Base-by-base conservation (phyloP, 73 alveolate species). In the Symbiodinium natans region DNA sequence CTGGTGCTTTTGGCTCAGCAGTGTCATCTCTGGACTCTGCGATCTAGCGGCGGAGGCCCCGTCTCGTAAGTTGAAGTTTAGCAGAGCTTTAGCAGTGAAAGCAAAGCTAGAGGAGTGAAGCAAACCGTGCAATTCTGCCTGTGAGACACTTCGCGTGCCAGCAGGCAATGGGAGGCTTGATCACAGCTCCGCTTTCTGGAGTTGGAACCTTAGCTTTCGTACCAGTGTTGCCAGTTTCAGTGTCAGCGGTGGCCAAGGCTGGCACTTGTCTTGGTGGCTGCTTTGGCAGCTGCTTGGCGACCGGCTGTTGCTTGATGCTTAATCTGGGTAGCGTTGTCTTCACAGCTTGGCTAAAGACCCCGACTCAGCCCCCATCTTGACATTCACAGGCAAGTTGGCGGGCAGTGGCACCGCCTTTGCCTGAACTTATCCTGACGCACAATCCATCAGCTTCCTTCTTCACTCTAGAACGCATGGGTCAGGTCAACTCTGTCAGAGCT, bases 211-310 rank as follows among this genome's bases (percentile, higher is more conserved):
- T 27, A 82, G 54, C 31, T 19, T 31, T 29, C 46, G 46, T n/a
- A 17, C 40, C 40, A 23, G 40, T 73, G 84, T 15, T 25, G 41
- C 41, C 39, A 71, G 83, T 6, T 17, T 33, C 1, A 23, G 4
- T 8, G 29, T 27, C 59, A 29, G 48, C 13, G 41, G 25, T 46
- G 31, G 36, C 48, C 80, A 39, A 88, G 97, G 97, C 97, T 38
- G 97, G 97, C 83, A 90, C 97, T 17, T 90, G 97, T 85, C 88
- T 90, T n/a, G 97, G 97, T 40, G 97, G 97, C 83, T 90, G 97
- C 80, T 68, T 71, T 41, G 97, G 97, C 97, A 90, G 97, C 97
- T 90, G 97, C 77, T 52, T 90, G 48, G 97, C 97, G 19, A 90
- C 97, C 39, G 83, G 97, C 68, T 90, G 97, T 68, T 90, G 97